These are phyloP conservation scores for Aspergillus campestris DNA, from an alignment of 495 filamentous ascomycete genomes.

Conservation along the genomic window DNA sequence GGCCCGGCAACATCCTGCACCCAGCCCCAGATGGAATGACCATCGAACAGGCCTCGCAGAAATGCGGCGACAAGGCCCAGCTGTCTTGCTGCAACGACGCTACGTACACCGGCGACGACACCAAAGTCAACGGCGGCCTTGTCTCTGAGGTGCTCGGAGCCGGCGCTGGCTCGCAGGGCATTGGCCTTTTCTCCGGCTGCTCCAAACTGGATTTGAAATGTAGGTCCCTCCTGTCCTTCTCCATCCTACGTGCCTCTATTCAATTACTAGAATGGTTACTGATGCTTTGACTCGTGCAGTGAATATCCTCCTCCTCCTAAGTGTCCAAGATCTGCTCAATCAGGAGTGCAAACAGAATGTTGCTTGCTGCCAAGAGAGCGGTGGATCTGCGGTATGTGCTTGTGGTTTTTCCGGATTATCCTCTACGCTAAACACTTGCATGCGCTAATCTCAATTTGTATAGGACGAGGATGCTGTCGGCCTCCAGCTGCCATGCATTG, in stretches of 20 bases:
- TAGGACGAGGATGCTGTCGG: constrained; percentile 32
- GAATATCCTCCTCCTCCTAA: constrained; percentile 23
- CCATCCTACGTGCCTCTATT: background rate
- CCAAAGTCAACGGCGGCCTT: constrained; percentile 19
- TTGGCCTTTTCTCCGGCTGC: constrained; percentile 31
- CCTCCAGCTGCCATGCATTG: constrained; percentile 41
- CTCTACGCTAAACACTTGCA: background rate
- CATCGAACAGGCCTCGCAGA: constrained; percentile 38
- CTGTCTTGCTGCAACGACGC: constrained; percentile 43
- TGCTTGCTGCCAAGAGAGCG: constrained; percentile 43
- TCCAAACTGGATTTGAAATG: constrained; percentile 28
- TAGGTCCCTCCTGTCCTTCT: constrained; percentile 3
- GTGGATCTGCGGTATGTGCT: constrained; percentile 27
- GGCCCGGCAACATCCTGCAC: constrained; percentile 19
- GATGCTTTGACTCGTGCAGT: constrained; percentile 15
- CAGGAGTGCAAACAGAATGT: constrained; percentile 47
- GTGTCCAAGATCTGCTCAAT: constrained; percentile 36
- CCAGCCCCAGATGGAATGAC: constrained; percentile 35
- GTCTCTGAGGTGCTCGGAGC: constrained; percentile 25
- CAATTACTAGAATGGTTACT: background rate
- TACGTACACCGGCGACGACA: constrained; percentile 37
- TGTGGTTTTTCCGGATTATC: constrained; percentile 8
- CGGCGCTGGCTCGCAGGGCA: constrained; percentile 28
- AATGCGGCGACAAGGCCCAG: constrained; percentile 42
- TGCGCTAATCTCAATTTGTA: constrained; percentile 4